Conservation (phyloP, 1,139 yeast genomes). For the Schwanniomyces etchellsii region DNA sequence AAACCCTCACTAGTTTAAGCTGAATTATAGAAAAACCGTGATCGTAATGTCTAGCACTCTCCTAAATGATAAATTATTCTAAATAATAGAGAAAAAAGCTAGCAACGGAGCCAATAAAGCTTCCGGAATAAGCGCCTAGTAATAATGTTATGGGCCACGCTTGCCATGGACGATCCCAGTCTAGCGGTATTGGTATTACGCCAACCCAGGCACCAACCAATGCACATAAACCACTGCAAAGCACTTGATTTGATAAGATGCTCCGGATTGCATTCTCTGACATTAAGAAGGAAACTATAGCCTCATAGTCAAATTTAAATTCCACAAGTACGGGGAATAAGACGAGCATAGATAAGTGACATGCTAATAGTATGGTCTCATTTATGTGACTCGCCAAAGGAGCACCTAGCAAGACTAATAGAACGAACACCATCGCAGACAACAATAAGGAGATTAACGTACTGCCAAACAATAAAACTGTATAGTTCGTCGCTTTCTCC, state of each 20-base stretch:
- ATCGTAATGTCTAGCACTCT: no score
- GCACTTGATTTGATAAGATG: slow-evolving; percentile 30
- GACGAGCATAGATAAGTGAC: slow-evolving; percentile 59
- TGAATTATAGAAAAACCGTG: no score
- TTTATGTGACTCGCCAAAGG: slow-evolving; percentile 54
- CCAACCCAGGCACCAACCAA: slow-evolving; percentile 87
- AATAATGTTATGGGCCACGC: slow-evolving; percentile 91
- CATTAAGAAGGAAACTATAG: slow-evolving; percentile 18
- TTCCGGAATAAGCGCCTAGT: slow-evolving; percentile 74
- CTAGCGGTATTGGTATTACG: slow-evolving; percentile 88
- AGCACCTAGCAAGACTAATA: slow-evolving; percentile 76
- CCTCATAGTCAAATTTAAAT: slow-evolving; percentile 49
- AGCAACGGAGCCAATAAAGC: slow-evolving; percentile 46
- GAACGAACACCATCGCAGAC: slow-evolving; percentile 46
- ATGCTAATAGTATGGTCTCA: slow-evolving; percentile 62
- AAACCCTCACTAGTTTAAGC: no score
- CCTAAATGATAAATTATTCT: no score
- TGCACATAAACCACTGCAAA: slow-evolving; percentile 42
- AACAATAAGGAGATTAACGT: slow-evolving; percentile 37
- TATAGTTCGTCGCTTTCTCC: slow-evolving; percentile 21
- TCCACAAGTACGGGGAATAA: slow-evolving; percentile 61
- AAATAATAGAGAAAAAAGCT: slow-evolving; percentile 1
- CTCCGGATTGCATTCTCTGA: slow-evolving; percentile 17
- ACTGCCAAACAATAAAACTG: slow-evolving; percentile 27
- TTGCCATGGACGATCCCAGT: slow-evolving; percentile 99